Base-by-base conservation (phyloP, 768 basidiomycete species). In the Lyophyllum decastes region DNA sequence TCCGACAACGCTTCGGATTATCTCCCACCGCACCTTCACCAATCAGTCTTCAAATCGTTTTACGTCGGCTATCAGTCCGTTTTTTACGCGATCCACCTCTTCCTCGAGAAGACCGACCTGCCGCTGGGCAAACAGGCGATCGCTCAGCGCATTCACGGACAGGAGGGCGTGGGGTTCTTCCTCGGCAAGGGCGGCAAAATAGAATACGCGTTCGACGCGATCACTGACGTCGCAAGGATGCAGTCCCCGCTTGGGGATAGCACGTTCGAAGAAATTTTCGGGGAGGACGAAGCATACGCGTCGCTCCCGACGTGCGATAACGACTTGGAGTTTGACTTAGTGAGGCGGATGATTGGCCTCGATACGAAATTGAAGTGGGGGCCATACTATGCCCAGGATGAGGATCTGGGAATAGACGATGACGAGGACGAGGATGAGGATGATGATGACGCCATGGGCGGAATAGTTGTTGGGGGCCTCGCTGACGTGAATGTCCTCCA, bases 241-340 rank as follows among this genome's bases (percentile, higher is more conserved):
- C 65, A 70, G 61, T 70, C 69, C 12, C 60, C 64, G 14, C 60
- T 64, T n/a, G 71, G 69, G 9, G 62, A 65, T 27, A 58, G 62
- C 22, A 60, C 56, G 49, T 62, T 67, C 49, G 56, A 58, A 12
- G 61, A 65, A n/a, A 43, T 58, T 11, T 68, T 56, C 59, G 61
- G 57, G 25, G 67, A 65, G 30, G 54, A 68, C n/a, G 52, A 57
- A 2, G 66, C 59, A 24, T 65, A 55, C 55, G 21, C 45, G 46
- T 14, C 47, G 43, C 50, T 72, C 10, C 59, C 59, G 5, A 24
- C 10, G 12, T 59, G 72, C 46, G 61, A 54, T 33, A 71, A 73
- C 52, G 71, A 73, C 57, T 47, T 70, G 41, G 67, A 69, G 55
- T 72, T 73, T 51, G 51, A 55, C 46, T 51, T 70, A 14, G 71